phyloP scores from a whole-genome alignment of 805 yeast species.

The Pichia phayaonensis region DNA sequence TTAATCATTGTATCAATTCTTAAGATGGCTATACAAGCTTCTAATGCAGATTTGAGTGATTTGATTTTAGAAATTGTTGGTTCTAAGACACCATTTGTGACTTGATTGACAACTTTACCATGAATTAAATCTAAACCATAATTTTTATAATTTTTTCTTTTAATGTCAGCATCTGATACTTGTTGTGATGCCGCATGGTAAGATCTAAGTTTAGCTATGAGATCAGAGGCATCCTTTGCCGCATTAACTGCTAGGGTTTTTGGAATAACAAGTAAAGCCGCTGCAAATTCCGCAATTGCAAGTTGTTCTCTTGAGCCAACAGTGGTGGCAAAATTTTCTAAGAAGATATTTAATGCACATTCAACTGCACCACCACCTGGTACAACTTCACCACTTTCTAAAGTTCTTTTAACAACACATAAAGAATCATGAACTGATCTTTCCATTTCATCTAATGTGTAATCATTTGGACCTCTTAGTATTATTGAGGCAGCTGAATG shows the following conservation, averaged over 20 bases:
- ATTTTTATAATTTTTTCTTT: slow-evolving; percentile 78
- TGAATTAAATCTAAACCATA: slow-evolving; percentile 88
- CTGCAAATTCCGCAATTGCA: slow-evolving; percentile 96
- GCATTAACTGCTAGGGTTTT: slow-evolving; percentile 96
- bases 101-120: slow-evolving; percentile 87
- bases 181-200: slow-evolving; percentile 93
- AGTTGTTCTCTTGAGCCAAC: slow-evolving; percentile 96
- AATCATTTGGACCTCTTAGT: slow-evolving; percentile 93
- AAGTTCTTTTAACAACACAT: slow-evolving; percentile 89
- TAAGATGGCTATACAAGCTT: slow-evolving; percentile 95
- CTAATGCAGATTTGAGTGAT: slow-evolving; percentile 90
- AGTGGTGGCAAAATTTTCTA: slow-evolving; percentile 96
- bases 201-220: slow-evolving; percentile 90
- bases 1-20: slow-evolving; percentile 98
- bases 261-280: slow-evolving; percentile 83
- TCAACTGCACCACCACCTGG: slow-evolving; percentile 99
- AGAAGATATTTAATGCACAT: slow-evolving; percentile 85
- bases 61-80: slow-evolving; percentile 92
- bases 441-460: slow-evolving; percentile 96
- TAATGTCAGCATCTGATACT: slow-evolving; percentile 73
- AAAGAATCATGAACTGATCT: slow-evolving; percentile 92
- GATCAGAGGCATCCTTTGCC: slow-evolving; percentile 92
- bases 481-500: slow-evolving; percentile 89
- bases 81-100: slow-evolving; percentile 81
- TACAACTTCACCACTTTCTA: slow-evolving; percentile 89